phyloP scores from a whole-genome alignment of 257 asterid genomes.

The Sherardia arvensis region DNA sequence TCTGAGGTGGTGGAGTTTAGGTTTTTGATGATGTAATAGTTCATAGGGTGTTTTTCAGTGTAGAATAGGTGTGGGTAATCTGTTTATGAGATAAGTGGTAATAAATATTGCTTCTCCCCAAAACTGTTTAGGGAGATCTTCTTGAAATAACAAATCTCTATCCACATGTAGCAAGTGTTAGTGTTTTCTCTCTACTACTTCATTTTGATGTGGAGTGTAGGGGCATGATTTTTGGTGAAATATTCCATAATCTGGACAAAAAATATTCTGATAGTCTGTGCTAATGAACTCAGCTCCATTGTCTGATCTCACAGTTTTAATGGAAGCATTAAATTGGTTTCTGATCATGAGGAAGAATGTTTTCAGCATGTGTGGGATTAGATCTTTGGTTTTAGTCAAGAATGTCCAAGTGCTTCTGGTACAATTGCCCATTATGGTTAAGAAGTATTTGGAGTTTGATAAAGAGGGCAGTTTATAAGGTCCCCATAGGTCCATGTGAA shows the following conservation, averaged over 20 bases:
- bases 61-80: neutral
- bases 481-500: neutral
- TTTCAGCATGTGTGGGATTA: too few species aligned
- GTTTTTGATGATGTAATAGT: too few species aligned
- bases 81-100: neutral
- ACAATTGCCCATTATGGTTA: neutral
- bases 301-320: too few species aligned
- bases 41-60: neutral
- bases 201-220: neutral
- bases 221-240: neutral
- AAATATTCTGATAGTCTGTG: too few species aligned
- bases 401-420: neutral
- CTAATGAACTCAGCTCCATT: too few species aligned
- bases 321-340: too few species aligned
- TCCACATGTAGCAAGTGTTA: neutral
- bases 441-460: too few species aligned
- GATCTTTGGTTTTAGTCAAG: too few species aligned
- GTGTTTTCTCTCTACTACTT: neutral
- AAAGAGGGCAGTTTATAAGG: neutral
- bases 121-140: neutral
- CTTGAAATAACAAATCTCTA: neutral
- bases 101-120: neutral
- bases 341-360: too few species aligned
- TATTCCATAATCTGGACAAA: too few species aligned
- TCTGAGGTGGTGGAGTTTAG: too few species aligned